phyloP scores from a whole-genome alignment of 2,329 filamentous ascomycete genomes.

The Claviceps digitariae region DNA sequence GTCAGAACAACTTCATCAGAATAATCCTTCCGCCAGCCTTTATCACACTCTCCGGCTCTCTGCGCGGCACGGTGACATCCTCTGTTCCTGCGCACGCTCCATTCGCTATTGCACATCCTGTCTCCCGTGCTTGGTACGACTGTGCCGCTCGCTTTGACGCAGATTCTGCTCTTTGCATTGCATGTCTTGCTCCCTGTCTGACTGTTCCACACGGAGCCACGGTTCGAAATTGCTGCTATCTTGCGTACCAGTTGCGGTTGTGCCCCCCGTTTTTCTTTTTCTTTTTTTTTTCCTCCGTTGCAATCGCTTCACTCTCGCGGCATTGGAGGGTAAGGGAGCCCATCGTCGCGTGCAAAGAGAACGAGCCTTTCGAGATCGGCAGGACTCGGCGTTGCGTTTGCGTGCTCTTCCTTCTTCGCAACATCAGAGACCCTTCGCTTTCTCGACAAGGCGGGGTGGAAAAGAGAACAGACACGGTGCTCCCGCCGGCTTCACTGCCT shows the following conservation, averaged over 20 bases:
- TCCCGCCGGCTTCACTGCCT: not conserved
- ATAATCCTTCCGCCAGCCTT: not conserved
- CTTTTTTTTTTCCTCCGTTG: not conserved
- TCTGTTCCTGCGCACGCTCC: not conserved
- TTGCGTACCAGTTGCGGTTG: not conserved
- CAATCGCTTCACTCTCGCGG: not conserved
- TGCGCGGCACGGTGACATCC: not conserved
- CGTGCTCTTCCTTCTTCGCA: not conserved
- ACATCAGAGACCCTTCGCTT: not conserved
- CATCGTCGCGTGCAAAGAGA: not conserved
- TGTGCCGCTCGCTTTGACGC: not conserved
- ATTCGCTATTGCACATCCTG: not conserved
- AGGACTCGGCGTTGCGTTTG: not conserved
- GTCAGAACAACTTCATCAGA: not conserved
- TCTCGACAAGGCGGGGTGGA: not conserved
- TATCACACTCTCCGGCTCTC: not conserved
- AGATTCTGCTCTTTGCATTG: not conserved
- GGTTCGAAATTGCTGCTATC: not conserved
- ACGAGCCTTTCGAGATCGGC: not conserved
- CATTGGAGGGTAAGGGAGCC: not conserved
- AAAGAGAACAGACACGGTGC: not conserved
- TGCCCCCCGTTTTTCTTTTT: not conserved
- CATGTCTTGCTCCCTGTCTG: not conserved
- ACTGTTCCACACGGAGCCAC: not conserved
- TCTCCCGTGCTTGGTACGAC: not conserved